phyloP scores from a whole-genome alignment of 1,284 basidiomycete genomes.

The Cutaneotrichosporon arboriforme region DNA sequence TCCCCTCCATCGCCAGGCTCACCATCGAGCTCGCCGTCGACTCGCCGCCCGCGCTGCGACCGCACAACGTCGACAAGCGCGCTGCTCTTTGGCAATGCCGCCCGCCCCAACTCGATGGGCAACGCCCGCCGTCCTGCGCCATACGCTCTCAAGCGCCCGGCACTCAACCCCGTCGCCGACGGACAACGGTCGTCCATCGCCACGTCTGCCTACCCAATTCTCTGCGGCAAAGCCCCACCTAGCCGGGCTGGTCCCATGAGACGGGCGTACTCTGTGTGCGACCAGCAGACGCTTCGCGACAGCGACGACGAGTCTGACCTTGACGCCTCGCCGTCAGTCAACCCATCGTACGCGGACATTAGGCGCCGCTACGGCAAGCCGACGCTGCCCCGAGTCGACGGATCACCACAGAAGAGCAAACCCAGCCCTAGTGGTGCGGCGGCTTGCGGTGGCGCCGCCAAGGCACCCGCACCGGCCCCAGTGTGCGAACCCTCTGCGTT shows the following conservation, averaged over 20 bases:
- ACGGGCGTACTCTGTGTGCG: constrained; percentile 45
- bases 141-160: constrained; percentile 29
- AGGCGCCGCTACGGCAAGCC: constrained; percentile 25
- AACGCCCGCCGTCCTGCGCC: constrained; percentile 19
- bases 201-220: constrained; percentile 40
- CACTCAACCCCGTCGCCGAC: constrained; percentile 22
- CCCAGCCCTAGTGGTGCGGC: background rate
- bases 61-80: constrained; percentile 34
- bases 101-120: constrained; percentile 14
- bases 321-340: constrained; percentile 35
- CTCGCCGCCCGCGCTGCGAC: constrained; percentile 36
- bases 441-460: background rate
- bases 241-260: constrained; percentile 29
- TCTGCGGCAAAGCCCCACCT: constrained; percentile 26
- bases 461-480: background rate
- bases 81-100: constrained; percentile 28
- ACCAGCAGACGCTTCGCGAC: constrained; percentile 29
- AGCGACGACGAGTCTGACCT: constrained; percentile 39
- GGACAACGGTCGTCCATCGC: constrained; percentile 18
- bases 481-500: constrained; percentile 49
- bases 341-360: constrained; percentile 25
- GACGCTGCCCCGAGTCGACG: constrained; percentile 1
- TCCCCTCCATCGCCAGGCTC: constrained; percentile 39
- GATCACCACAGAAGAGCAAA: constrained; percentile 2
- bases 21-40: constrained; percentile 41